Evolutionary conservation across 768 basidiomycete genomes (phyloP), one percentile per base, ranked within the genome.

Genomic region (Rhodotorula graminis): DNA sequence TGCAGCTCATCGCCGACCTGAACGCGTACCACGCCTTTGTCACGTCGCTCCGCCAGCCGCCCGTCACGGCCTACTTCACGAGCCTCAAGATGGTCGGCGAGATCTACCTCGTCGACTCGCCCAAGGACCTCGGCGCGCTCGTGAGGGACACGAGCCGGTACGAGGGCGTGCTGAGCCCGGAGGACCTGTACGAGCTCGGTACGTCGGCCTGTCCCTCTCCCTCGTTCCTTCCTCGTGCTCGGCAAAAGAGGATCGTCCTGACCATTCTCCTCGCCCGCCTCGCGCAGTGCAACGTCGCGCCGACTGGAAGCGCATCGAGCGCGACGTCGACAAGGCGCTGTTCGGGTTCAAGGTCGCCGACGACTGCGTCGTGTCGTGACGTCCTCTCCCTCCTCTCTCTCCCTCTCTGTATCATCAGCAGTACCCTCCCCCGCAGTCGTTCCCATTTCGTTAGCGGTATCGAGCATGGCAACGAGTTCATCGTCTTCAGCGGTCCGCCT

Each of bases 221-320:
- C 19, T 6, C 21, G 11, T 61, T 16, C 46, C 2, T 9, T 18
- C 21, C 29, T 18, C 9, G 1, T 14, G 29, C 4, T 3, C 7
- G 44, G 15, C 25, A 21, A 9, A 21, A 9, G 0, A 3, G 9
- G 25, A 29, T 31, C 61, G 16, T 29, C 25, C 31, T 1, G 18
- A 23, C 29, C 27, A 31, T 27, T 53, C 25, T n/a, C 10, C 57
- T 58, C 37, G 23, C 14, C 37, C 9, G 23, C 6, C n/a, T 10
- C 18, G 44, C 7, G 8, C 67, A 69, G 72, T 77, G 0, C 73
- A 77, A 60, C 55, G 76, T 2, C 37, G 76, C 8, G 71, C 76
- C 3, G 95, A 99, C 80, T 98, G 95, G 95, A 95, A 96, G 83
- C 94, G 91, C 83, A 98, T 98, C 71, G 94, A 98, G 81, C 95